Conservation (phyloP, 2,329 filamentous ascomycete species). For the Aspergillus costaricaensis region DNA sequence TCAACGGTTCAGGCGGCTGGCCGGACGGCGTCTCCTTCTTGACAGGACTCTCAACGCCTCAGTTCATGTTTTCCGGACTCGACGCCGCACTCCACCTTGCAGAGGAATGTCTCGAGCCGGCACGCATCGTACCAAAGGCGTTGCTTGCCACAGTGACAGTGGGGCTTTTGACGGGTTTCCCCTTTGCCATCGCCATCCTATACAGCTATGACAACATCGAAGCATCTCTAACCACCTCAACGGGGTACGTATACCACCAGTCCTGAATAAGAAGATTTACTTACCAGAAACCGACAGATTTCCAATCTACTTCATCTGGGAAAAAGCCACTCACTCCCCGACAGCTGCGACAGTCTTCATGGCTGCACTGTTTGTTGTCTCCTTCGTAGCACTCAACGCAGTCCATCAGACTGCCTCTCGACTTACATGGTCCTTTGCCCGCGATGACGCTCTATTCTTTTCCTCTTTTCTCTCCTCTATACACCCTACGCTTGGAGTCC, state of each 20-base stretch:
- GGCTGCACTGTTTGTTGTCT: slow-evolving; percentile 19
- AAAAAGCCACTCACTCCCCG: slow-evolving; percentile 25
- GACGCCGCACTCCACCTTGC: slow-evolving; percentile 27
- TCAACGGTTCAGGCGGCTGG: slow-evolving; percentile 27
- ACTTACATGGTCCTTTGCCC: slow-evolving; percentile 38
- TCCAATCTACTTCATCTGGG: slow-evolving; percentile 28
- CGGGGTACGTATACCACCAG: slow-evolving; percentile 15
- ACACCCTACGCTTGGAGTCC: slow-evolving; percentile 16
- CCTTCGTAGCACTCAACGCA: slow-evolving; percentile 24
- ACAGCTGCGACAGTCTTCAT: slow-evolving; percentile 25
- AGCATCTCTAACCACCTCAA: slow-evolving; percentile 17
- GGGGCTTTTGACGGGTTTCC: slow-evolving; percentile 26
- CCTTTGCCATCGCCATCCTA: slow-evolving; percentile 23
- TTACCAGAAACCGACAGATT: slow-evolving; percentile 14
- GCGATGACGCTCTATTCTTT: slow-evolving; percentile 34
- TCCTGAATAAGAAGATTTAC: background rate
- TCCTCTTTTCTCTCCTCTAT: slow-evolving; percentile 21
- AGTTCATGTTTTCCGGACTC: slow-evolving; percentile 29
- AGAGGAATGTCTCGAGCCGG: slow-evolving; percentile 27
- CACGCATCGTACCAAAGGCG: slow-evolving; percentile 26
- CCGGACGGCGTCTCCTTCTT: slow-evolving; percentile 28
- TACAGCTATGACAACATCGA: slow-evolving; percentile 22
- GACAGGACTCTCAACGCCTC: slow-evolving; percentile 26
- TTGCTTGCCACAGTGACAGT: slow-evolving; percentile 23
- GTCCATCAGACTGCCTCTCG: slow-evolving; percentile 33